Conservation (phyloP, 495 filamentous ascomycete genomes). For the Penicillium alfredii region DNA sequence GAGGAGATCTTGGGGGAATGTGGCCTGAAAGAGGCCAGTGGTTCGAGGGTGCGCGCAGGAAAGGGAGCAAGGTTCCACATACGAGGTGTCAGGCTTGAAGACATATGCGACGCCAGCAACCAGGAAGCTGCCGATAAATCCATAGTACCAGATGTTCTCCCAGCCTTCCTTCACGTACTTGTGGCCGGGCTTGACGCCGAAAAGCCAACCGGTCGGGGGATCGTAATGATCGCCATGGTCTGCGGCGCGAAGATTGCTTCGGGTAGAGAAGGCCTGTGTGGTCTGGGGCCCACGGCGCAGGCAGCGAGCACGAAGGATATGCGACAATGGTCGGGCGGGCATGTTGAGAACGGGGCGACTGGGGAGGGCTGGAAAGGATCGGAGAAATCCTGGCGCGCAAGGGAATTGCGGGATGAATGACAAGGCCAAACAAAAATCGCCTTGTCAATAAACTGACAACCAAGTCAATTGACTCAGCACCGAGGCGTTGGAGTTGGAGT, state of each 20-base stretch:
- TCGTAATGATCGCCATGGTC: slow-evolving; percentile 79
- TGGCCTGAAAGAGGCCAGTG: too few relatives aligned
- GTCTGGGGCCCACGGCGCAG: slow-evolving; percentile 34
- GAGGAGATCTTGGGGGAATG: too few relatives aligned
- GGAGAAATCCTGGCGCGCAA: slow-evolving; percentile 2
- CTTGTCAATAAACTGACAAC: slow-evolving; percentile 11
- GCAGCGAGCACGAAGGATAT: slow-evolving; percentile 39
- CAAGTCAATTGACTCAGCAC: slow-evolving; percentile 20
- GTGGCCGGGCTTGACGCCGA: slow-evolving; percentile 84
- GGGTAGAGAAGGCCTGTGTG: slow-evolving; percentile 39
- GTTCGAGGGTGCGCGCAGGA: too few relatives aligned
- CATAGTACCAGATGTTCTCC: slow-evolving; percentile 84
- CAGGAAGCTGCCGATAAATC: slow-evolving; percentile 77
- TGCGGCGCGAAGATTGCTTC: slow-evolving; percentile 37
- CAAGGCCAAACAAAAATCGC: slow-evolving; percentile 12
- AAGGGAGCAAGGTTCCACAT: slow-evolving; percentile 38
- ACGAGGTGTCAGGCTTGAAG: slow-evolving; percentile 98
- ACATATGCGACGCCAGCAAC: slow-evolving; percentile 78
- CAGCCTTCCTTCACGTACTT: slow-evolving; percentile 94
- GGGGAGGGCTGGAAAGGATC: slow-evolving; percentile 4
- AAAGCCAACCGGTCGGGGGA: slow-evolving; percentile 85
- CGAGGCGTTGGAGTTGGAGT: slow-evolving; percentile 17
- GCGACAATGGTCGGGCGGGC: slow-evolving; percentile 37
- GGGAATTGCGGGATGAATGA: slow-evolving; percentile 3
- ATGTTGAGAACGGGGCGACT: slow-evolving; percentile 30